Conservation (phyloP, 768 basidiomycete species). For the Boletales sp. region DNA sequence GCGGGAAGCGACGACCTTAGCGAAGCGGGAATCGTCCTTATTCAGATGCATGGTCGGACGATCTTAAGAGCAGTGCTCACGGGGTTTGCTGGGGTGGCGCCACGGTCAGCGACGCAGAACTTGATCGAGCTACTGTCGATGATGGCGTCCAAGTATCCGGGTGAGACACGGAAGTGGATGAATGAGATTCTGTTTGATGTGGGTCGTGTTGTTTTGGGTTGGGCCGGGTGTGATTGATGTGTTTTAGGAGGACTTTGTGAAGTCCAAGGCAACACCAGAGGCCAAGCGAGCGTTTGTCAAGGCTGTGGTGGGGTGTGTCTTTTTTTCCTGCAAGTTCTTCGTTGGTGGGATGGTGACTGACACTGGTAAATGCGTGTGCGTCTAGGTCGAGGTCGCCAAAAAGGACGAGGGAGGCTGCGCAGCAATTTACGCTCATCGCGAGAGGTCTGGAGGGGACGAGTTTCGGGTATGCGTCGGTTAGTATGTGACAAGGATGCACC, state of each 20-base stretch:
- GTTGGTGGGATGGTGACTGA: too few species aligned
- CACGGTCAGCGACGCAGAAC: conserved; percentile 78
- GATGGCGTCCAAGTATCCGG: conserved; percentile 54
- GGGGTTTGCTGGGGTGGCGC: conserved; percentile 83
- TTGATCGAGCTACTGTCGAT: conserved; percentile 78
- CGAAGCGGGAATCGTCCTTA: conserved; percentile 49
- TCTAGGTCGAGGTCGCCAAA: conserved; percentile 67
- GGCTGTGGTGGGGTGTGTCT: conserved; percentile 58
- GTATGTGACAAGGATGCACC: conserved; percentile 36
- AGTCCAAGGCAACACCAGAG: conserved; percentile 66
- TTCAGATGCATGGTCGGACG: conserved; percentile 53
- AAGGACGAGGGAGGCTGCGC: conserved; percentile 75
- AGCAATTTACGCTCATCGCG: conserved; percentile 84
- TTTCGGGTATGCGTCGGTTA: conserved; percentile 77
- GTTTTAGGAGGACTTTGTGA: conserved; percentile 65
- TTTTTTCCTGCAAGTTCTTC: too few species aligned
- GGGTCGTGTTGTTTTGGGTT: conserved; percentile 14
- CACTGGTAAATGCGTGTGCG: neutral
- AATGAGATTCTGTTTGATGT: conserved; percentile 67
- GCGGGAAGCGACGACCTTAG: conserved; percentile 60
- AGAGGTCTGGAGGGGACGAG: conserved; percentile 81
- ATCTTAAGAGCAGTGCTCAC: conserved; percentile 72
- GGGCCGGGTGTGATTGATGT: neutral
- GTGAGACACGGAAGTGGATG: conserved; percentile 67
- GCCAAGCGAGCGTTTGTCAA: conserved; percentile 79